A percentile compares a stretch with the other conserved stretches of the same genome.
These are phyloP conservation scores for Xylariaceae sp. DNA, from an alignment of 2,329 filamentous ascomycete genomes.

Conservation along the genomic window DNA sequence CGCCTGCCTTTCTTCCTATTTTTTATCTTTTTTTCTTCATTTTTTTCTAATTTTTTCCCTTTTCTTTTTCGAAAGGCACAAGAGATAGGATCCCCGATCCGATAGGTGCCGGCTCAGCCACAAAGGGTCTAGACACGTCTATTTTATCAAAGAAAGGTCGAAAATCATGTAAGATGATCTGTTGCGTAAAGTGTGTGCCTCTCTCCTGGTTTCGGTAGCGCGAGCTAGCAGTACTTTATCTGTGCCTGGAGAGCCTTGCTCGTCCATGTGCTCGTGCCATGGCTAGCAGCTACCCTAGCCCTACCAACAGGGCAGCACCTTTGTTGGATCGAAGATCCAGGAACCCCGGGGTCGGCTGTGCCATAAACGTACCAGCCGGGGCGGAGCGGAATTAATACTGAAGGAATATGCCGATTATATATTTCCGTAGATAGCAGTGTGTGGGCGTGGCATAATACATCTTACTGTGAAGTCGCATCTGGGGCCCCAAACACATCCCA, in stretches of 20 bases:
- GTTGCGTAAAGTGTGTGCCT: slow-evolving; percentile 3
- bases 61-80: slow-evolving; percentile 12
- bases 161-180: slow-evolving; percentile 9
- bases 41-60: neutral
- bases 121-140: slow-evolving; percentile 32
- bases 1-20: neutral
- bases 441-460: neutral
- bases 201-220: slow-evolving; percentile 2
- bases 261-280: slow-evolving; percentile 9
- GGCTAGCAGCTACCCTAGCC: slow-evolving; percentile 13
- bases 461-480: neutral
- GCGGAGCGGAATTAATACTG: slow-evolving; percentile 24
- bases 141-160: slow-evolving; percentile 3
- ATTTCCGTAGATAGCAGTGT: neutral
- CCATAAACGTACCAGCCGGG: slow-evolving; percentile 15
- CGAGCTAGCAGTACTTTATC: neutral
- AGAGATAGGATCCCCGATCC: slow-evolving; percentile 7
- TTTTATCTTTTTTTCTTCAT: neutral
- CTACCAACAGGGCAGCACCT: slow-evolving; percentile 14
- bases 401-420: slow-evolving; percentile 1
- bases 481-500: neutral
- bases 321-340: slow-evolving; percentile 15
- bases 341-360: slow-evolving; percentile 18
- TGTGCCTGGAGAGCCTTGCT: slow-evolving; percentile 13
- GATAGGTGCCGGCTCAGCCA: slow-evolving; percentile 29